Evolutionary conservation across 1,139 yeast species (phyloP), one percentile per base, ranked within the genome.

Genomic region (Debaryomyces coudertii): DNA sequence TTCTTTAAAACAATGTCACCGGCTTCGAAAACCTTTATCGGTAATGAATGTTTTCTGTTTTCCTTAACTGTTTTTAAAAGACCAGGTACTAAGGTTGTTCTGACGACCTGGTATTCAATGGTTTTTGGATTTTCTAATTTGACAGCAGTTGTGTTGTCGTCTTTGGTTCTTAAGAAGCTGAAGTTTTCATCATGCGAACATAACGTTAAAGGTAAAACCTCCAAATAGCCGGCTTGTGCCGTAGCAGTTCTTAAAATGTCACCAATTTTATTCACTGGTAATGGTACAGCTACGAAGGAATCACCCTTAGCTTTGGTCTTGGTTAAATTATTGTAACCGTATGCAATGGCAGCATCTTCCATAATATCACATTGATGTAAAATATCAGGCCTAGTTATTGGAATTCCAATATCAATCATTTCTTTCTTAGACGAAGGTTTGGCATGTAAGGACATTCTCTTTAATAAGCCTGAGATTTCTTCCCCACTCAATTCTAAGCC

Each of bases 271-370:
- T 93, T 93, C 61, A 95, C 80, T 48, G 96, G 96, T 63, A 92
- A 80, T 42, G 98, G 90, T 47, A 87, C 77, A 14, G 96, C 96
- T 53, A 89, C 86, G 48, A 90, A 82, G 43, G 92, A 83, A 39
- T 88, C 86, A 47, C 92, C 78, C 55, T 83, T 75, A 50, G 96
- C 95, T 65, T 87, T 87, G 46, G 96, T 85, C 69, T 85, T 89
- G 52, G 79, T 79, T 62, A 95, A 79, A 66, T 89, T 90, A 71
- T 92, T 88, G 77, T 86, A 95, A 49, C 99, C 99, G 65, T 90
- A 95, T 29, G 90, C 96, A 63, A 95, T 87, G 44, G 97, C 99
- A 40, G 92, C 97, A 68, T 95, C 99, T 70, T 95, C 99, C 96
- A 95, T 88, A 56, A 95, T 87, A 69, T 95, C 99, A 77, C 99